Evolutionary conservation across 2,329 filamentous ascomycete genomes (phyloP).

Genomic region (Alternaria atra): DNA sequence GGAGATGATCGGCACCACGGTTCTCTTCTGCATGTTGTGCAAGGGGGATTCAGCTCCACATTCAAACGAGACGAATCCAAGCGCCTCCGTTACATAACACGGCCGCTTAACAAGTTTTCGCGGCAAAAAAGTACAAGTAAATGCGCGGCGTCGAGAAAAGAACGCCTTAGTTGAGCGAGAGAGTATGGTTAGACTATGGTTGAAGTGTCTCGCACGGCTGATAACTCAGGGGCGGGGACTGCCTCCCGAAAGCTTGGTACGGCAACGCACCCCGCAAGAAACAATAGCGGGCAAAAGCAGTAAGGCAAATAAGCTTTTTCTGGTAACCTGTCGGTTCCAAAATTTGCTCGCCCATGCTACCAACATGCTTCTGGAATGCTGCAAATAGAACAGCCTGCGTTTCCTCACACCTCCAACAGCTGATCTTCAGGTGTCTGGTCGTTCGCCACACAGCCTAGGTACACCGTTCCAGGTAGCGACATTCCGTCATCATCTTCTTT

Average conservation of each 20-base stretch:
- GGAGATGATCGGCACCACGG: slow-evolving; percentile 7
- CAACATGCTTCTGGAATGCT: slow-evolving; percentile 2
- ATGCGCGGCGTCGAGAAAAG: neutral
- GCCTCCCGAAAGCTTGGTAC: slow-evolving; percentile 6
- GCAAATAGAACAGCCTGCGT: slow-evolving; percentile 2
- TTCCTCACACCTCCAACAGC: neutral
- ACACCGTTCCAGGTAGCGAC: neutral
- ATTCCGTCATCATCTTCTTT: neutral
- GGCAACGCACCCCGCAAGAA: neutral
- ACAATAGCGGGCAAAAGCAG: neutral
- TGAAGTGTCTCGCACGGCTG: neutral
- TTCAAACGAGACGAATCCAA: neutral
- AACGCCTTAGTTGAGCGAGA: neutral
- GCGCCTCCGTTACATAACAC: neutral
- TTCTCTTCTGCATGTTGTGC: slow-evolving; percentile 2
- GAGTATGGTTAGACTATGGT: neutral
- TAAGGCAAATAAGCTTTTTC: slow-evolving; percentile 6
- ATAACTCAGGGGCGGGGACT: neutral
- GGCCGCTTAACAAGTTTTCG: neutral
- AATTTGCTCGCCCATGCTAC: neutral
- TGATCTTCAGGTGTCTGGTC: neutral
- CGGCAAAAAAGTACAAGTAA: neutral
- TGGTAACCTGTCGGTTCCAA: neutral
- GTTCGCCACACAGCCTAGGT: neutral
- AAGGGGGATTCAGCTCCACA: neutral